Percentiles rank a stretch among this genome's conserved stretches.
phyloP scores from a whole-genome alignment of 2,329 filamentous ascomycete genomes.

The Didymella arachidicola region DNA sequence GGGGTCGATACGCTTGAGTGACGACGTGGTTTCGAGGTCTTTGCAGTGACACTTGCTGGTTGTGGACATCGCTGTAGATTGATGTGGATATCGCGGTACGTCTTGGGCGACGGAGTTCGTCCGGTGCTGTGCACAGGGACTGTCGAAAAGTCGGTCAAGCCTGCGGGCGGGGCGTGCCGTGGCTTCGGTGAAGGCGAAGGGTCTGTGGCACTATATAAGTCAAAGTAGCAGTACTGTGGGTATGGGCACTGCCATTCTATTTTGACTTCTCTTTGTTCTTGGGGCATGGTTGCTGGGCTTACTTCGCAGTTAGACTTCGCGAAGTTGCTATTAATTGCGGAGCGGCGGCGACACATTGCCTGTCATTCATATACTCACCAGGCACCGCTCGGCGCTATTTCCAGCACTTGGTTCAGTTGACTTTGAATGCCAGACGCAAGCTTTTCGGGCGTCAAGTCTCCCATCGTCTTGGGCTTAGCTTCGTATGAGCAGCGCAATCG shows the following conservation, averaged over 20 bases:
- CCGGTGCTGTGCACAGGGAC: constrained; percentile 8
- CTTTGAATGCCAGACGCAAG: background rate
- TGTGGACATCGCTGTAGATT: background rate
- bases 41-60: background rate
- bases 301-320: background rate
- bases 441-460: background rate
- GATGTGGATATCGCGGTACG: constrained; percentile 10
- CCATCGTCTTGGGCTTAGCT: background rate
- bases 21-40: background rate
- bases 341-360: background rate
- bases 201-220: constrained; percentile 6
- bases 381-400: background rate
- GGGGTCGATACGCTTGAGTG: background rate
- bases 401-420: background rate
- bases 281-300: background rate
- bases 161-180: constrained; percentile 15
- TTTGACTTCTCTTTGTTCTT: no score
- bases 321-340: background rate
- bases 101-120: constrained; percentile 3
- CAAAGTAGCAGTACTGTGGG: constrained; percentile 5
- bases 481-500: background rate
- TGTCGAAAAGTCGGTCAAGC: constrained; percentile 9
- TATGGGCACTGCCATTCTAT: background rate
- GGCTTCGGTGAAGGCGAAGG: constrained; percentile 12
- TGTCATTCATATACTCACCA: background rate